phyloP scores from a whole-genome alignment of 2,329 filamentous ascomycete genomes.

The Orbilia oligospora region DNA sequence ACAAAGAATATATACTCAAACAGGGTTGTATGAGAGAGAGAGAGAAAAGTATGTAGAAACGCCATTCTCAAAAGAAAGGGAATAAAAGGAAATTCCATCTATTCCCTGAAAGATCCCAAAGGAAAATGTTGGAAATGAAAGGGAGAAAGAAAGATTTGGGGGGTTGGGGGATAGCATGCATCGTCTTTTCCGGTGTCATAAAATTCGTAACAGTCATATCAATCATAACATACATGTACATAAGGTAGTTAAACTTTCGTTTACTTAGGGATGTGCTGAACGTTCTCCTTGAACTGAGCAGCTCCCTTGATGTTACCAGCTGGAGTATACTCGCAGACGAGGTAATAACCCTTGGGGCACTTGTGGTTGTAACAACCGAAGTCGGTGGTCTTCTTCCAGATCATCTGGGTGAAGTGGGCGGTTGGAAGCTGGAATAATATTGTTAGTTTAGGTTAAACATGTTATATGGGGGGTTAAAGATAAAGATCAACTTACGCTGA shows the following conservation, averaged over 20 bases:
- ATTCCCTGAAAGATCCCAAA: neutral
- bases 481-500: constrained; percentile 13
- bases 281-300: constrained; percentile 35
- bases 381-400: constrained; percentile 77
- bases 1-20: constrained; percentile 21
- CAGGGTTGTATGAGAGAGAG: neutral
- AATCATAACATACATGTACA: constrained; percentile 12
- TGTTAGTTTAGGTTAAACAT: constrained; percentile 15
- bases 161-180: constrained; percentile 1
- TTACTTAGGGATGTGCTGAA: constrained; percentile 15
- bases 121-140: neutral
- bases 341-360: constrained; percentile 29
- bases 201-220: constrained; percentile 6
- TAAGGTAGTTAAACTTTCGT: constrained; percentile 2
- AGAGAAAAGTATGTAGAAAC: constrained; percentile 18
- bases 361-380: constrained; percentile 73
- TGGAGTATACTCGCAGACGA: constrained; percentile 51
- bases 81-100: neutral
- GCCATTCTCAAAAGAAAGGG: constrained; percentile 8
- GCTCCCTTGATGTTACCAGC: constrained; percentile 40
- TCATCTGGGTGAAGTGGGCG: constrained; percentile 72
- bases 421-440: constrained; percentile 25
- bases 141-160: neutral
- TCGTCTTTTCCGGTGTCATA: constrained; percentile 3
- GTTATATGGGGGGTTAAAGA: neutral